Conservation (phyloP, 2,329 filamentous ascomycete species). For the Alternaria solani region DNA sequence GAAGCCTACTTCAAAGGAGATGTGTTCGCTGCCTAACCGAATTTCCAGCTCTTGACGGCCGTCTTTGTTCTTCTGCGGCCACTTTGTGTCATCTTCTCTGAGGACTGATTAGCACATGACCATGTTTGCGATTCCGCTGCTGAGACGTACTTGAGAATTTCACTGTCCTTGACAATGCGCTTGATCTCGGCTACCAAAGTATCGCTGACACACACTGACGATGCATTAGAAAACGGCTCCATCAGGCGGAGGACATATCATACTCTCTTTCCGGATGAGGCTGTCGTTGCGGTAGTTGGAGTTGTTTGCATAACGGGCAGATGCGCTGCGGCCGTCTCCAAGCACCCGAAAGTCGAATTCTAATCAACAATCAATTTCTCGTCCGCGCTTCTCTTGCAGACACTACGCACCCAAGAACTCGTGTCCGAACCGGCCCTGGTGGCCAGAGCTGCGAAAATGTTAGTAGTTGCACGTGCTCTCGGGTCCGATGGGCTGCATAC, state of each 20-base stretch:
- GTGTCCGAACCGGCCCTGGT: slow-evolving; percentile 96
- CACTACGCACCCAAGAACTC: slow-evolving; percentile 83
- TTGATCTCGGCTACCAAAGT: slow-evolving; percentile 93
- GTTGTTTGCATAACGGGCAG: slow-evolving; percentile 97
- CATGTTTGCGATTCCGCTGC: background rate
- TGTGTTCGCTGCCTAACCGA: slow-evolving; percentile 90
- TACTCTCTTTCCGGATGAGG: slow-evolving; percentile 98
- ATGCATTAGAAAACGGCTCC: slow-evolving; percentile 1
- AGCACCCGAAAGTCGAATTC: slow-evolving; percentile 97
- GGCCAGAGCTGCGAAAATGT: slow-evolving; percentile 76
- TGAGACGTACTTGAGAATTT: slow-evolving; percentile 85
- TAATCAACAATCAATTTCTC: slow-evolving; percentile 52
- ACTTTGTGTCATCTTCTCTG: slow-evolving; percentile 97
- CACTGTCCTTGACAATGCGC: slow-evolving; percentile 94
- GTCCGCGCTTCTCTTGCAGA: background rate
- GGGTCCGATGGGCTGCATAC: slow-evolving; percentile 63
- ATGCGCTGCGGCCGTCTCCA: slow-evolving; percentile 90
- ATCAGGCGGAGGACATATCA: slow-evolving; percentile 49
- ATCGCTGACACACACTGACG: slow-evolving; percentile 91
- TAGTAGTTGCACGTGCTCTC: slow-evolving; percentile 27
- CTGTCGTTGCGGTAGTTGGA: slow-evolving; percentile 99
- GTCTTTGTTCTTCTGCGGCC: slow-evolving; percentile 99
- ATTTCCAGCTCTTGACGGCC: slow-evolving; percentile 97
- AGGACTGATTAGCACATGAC: slow-evolving; percentile 35
- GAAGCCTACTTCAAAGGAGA: slow-evolving; percentile 85